Evolutionary conservation across 1,139 yeast genomes (phyloP).

Genomic region (Diutina catenulata): DNA sequence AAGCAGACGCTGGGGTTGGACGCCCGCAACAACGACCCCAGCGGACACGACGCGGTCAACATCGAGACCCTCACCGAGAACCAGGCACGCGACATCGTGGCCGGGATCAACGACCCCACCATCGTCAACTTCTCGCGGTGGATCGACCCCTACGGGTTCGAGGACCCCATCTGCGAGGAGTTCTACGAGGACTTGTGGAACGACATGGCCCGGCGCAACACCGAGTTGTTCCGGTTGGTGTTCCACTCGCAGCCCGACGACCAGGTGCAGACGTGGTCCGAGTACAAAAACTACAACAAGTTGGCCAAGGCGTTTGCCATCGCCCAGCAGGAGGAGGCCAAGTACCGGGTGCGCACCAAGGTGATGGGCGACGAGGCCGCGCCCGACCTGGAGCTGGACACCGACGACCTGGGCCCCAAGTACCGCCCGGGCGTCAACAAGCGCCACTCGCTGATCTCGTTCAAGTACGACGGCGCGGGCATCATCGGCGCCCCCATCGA

Average conservation of each 20-base stretch:
- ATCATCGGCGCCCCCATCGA: background rate
- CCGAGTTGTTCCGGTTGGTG: slow-evolving; percentile 68
- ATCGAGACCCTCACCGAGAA: slow-evolving; percentile 23
- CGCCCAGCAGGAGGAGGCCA: slow-evolving; percentile 34
- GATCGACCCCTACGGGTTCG: slow-evolving; percentile 79
- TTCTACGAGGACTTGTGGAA: slow-evolving; percentile 88
- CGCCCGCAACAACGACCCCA: slow-evolving; percentile 6
- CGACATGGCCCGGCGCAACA: slow-evolving; percentile 74
- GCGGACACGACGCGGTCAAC: background rate
- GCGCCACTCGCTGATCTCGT: background rate
- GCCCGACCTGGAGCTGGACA: slow-evolving; percentile 5
- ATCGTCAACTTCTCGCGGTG: slow-evolving; percentile 29
- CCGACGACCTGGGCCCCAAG: background rate
- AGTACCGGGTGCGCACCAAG: slow-evolving; percentile 14
- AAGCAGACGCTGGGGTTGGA: no score
- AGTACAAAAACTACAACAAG: slow-evolving; percentile 61
- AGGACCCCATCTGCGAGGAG: slow-evolving; percentile 69
- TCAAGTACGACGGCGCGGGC: background rate
- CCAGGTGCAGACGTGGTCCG: slow-evolving; percentile 77
- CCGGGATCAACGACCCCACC: slow-evolving; percentile 16
- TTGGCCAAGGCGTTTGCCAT: slow-evolving; percentile 43
- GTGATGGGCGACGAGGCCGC: slow-evolving; percentile 9
- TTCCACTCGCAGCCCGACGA: slow-evolving; percentile 96
- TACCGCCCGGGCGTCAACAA: background rate
- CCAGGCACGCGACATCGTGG: slow-evolving; percentile 33